Percentiles rank a stretch among this genome's conserved stretches.
These are phyloP conservation scores for Scedosporium boydii DNA, from an alignment of 2,329 filamentous ascomycete genomes.

Conservation along the genomic window DNA sequence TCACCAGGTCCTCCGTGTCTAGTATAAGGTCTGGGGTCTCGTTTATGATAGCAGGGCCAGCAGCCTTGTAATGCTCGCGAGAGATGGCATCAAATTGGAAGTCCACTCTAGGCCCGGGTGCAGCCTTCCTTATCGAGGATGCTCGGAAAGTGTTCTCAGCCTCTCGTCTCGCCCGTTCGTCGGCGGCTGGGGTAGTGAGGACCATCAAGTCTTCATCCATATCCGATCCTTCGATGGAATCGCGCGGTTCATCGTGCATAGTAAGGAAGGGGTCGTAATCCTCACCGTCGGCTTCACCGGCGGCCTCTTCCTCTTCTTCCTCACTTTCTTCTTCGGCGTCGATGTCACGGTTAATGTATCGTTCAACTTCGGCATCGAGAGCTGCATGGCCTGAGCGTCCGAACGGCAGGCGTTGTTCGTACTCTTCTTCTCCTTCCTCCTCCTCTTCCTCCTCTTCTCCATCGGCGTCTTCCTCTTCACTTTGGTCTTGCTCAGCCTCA, in stretches of 20 bases:
- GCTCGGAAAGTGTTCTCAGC: slow-evolving; percentile 47
- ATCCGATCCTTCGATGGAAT: slow-evolving; percentile 32
- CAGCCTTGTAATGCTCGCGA: slow-evolving; percentile 54
- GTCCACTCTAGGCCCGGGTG: slow-evolving; percentile 36
- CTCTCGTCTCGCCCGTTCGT: slow-evolving; percentile 41
- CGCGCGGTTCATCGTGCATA: slow-evolving; percentile 20
- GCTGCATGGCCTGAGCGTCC: slow-evolving; percentile 16
- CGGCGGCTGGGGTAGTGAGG: slow-evolving; percentile 45
- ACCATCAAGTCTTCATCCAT: slow-evolving; percentile 34
- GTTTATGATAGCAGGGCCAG: slow-evolving; percentile 48
- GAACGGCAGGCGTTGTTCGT: slow-evolving; percentile 10
- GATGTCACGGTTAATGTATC: slow-evolving; percentile 10
- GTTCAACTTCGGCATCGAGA: slow-evolving; percentile 12
- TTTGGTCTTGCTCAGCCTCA: slow-evolving; percentile 25
- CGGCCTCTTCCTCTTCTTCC: slow-evolving; percentile 28
- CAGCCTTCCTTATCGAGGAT: slow-evolving; percentile 36
- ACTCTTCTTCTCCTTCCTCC: slow-evolving; percentile 25
- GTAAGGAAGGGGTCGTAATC: slow-evolving; percentile 26
- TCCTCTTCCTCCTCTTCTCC: slow-evolving; percentile 21
- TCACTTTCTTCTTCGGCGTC: slow-evolving; percentile 22
- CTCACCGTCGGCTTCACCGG: slow-evolving; percentile 32
- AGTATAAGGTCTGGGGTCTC: slow-evolving; percentile 67
- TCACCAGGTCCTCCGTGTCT: slow-evolving; percentile 63
- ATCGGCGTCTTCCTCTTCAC: slow-evolving; percentile 16
- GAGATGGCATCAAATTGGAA: slow-evolving; percentile 63